A percentile compares a stretch with the other conserved stretches of the same genome.
Conservation (phyloP, 768 basidiomycete species). For the Clitopilus passeckerianus region DNA sequence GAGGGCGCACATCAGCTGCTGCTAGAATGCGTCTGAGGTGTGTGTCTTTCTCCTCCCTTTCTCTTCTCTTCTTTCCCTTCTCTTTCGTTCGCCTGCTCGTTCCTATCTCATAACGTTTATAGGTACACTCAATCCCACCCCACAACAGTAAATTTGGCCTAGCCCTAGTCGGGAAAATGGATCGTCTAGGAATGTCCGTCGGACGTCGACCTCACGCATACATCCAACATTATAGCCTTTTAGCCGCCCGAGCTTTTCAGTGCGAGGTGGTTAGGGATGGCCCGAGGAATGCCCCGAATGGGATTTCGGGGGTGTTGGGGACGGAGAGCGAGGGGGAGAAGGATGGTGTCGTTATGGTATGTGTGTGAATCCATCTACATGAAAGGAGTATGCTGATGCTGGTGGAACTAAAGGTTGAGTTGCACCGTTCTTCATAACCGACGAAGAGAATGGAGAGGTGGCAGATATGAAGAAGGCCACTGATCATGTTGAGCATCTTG, state of each 20-base stretch:
- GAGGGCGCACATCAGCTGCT: no score
- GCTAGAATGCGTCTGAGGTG: not conserved
- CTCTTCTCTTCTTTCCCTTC: no score
- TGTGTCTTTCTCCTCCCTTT: not conserved
- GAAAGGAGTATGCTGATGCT: no score
- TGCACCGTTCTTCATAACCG: constrained; percentile 69
- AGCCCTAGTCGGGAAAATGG: constrained; percentile 84
- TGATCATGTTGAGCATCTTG: constrained; percentile 89
- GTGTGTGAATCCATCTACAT: no score
- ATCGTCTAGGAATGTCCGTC: constrained; percentile 89
- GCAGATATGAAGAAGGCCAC: constrained; percentile 70
- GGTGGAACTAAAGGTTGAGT: no score
- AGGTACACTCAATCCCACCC: no score
- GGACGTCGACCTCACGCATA: constrained; percentile 93
- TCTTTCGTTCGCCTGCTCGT: not conserved
- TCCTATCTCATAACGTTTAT: no score
- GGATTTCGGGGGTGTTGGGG: constrained; percentile 67
- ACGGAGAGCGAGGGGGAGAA: constrained; percentile 47
- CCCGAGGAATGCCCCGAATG: constrained; percentile 78
- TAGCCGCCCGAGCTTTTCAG: constrained; percentile 66
- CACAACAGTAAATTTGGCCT: constrained; percentile 58
- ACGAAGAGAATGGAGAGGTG: constrained; percentile 36
- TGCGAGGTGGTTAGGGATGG: constrained; percentile 75
- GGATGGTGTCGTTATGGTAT: constrained; percentile 89
- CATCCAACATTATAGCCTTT: constrained; percentile 81